Evolutionary conservation across 2,329 filamentous ascomycete genomes (phyloP).

Genomic region (Cercospora beticola): DNA sequence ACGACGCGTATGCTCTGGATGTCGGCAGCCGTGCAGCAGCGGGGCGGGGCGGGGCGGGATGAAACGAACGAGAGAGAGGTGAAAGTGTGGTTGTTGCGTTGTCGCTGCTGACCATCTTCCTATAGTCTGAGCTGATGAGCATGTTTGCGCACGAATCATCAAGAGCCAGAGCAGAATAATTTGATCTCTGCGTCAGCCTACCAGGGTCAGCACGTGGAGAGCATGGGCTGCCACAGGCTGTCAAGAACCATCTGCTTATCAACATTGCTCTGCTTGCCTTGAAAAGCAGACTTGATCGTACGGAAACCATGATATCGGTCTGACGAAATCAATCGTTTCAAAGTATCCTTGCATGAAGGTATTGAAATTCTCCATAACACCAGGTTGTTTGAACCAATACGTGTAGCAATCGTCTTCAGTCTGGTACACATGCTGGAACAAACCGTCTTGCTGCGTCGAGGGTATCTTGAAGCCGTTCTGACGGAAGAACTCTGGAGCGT

Average conservation of each 20-base stretch:
- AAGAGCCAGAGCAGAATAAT: neutral
- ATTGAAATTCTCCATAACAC: conserved; percentile 26
- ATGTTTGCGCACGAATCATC: neutral
- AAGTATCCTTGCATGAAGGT: conserved; percentile 24
- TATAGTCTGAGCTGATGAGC: neutral
- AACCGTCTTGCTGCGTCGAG: conserved; percentile 8
- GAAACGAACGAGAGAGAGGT: neutral
- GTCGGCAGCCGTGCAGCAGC: neutral
- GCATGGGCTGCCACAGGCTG: neutral
- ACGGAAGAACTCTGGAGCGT: conserved; percentile 21
- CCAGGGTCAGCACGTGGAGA: neutral
- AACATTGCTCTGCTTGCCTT: neutral
- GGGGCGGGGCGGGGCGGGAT: too few species aligned
- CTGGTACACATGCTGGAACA: conserved; percentile 20
- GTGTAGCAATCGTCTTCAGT: conserved; percentile 19
- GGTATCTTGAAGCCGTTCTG: conserved; percentile 16
- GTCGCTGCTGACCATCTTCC: neutral
- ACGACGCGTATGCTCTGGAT: neutral
- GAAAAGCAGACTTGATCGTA: conserved; percentile 18
- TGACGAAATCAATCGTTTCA: conserved; percentile 1
- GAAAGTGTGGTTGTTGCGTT: neutral
- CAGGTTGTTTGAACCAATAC: conserved; percentile 22
- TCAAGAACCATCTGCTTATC: neutral
- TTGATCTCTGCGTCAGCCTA: neutral
- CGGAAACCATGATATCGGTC: conserved; percentile 19